These are phyloP conservation scores for Kazachstania martiniae DNA, from an alignment of 805 yeast species.

Conservation along the genomic window DNA sequence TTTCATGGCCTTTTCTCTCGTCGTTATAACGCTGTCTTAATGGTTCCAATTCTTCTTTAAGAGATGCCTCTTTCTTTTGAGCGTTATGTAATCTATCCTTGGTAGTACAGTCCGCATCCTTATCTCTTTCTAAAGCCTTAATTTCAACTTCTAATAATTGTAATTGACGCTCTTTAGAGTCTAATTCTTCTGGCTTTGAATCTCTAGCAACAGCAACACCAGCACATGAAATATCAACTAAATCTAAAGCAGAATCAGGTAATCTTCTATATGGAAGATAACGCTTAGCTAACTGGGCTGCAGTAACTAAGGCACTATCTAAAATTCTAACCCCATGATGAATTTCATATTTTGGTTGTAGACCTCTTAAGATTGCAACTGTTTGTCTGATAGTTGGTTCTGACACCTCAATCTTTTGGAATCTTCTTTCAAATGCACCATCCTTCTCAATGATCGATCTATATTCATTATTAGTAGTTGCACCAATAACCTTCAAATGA, in stretches of 20 bases:
- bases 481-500: slow-evolving; percentile 93
- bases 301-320: slow-evolving; percentile 87
- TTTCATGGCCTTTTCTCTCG: slow-evolving; percentile 87
- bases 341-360: slow-evolving; percentile 89
- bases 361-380: slow-evolving; percentile 90
- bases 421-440: slow-evolving; percentile 97
- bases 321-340: slow-evolving; percentile 96
- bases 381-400: slow-evolving; percentile 91
- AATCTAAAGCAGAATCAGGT: slow-evolving; percentile 95
- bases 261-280: slow-evolving; percentile 89
- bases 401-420: slow-evolving; percentile 91
- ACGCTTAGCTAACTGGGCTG: slow-evolving; percentile 90
- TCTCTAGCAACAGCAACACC: slow-evolving; percentile 97
- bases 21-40: slow-evolving; percentile 73
- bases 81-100: slow-evolving; percentile 79
- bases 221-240: slow-evolving; percentile 94
- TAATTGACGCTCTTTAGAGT: slow-evolving; percentile 83
- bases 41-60: slow-evolving; percentile 80
- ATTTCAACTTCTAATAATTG: slow-evolving; percentile 91
- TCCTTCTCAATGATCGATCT: slow-evolving; percentile 88
- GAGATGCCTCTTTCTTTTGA: slow-evolving; percentile 62
- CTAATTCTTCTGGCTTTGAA: slow-evolving; percentile 94
- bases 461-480: slow-evolving; percentile 92
- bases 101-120: slow-evolving; percentile 70
- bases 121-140: slow-evolving; percentile 92